These are phyloP conservation scores for Macadamia integrifolia DNA, from an alignment of 164 flowering plant species.

Conservation along the genomic window DNA sequence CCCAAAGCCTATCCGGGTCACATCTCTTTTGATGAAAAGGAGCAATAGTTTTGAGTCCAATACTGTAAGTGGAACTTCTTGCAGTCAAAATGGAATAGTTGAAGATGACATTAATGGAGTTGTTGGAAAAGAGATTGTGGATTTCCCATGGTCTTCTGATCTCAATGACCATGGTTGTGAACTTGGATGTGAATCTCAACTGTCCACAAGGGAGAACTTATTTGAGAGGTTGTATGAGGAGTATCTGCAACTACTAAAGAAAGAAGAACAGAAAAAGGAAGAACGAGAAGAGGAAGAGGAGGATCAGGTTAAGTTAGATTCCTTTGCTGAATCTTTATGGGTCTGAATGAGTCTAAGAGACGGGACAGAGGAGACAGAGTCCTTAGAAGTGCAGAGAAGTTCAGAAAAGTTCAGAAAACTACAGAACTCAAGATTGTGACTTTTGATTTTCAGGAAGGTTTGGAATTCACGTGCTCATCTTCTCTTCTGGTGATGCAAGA, in stretches of 20 bases:
- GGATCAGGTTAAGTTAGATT: slow-evolving; percentile 19
- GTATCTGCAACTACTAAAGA: slow-evolving; percentile 21
- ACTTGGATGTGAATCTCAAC: background rate
- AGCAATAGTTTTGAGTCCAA: slow-evolving; percentile 27
- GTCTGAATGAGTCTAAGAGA: slow-evolving; percentile 3
- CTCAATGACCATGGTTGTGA: background rate
- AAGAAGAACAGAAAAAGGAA: background rate
- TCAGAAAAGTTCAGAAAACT: no score
- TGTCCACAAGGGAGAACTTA: background rate
- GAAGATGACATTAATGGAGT: background rate
- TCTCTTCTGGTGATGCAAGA: background rate
- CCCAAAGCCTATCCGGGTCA: slow-evolving; percentile 35
- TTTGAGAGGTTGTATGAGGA: background rate
- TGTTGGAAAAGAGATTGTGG: background rate
- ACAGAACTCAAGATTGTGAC: no score
- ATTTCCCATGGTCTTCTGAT: background rate
- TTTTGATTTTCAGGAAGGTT: no score
- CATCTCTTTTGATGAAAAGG: slow-evolving; percentile 17
- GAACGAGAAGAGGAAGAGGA: background rate
- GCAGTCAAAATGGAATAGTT: background rate
- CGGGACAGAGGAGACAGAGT: no score
- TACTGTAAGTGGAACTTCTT: slow-evolving; percentile 15
- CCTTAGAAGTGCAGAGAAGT: no score
- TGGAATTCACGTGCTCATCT: slow-evolving; percentile 18
- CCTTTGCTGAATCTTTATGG: slow-evolving; percentile 29